Conservation (phyloP, 345 rosid genomes). For the Alliaria petiolata region DNA sequence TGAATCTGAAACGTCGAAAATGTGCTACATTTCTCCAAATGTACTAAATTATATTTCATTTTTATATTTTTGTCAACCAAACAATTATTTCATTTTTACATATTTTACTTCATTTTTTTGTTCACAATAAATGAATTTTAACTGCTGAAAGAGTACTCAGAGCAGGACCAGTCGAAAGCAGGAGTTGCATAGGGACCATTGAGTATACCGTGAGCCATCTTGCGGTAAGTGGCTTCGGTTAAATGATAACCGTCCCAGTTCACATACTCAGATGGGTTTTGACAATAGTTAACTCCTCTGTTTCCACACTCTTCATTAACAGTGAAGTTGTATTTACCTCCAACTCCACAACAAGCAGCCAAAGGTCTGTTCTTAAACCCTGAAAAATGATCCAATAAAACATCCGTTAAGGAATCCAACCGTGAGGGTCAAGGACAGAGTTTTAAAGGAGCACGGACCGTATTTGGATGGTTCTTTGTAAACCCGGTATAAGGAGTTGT, state of each 20-base stretch:
- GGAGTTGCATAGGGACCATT: constrained; percentile 29
- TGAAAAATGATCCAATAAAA: neutral
- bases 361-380: constrained; percentile 30
- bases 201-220: constrained; percentile 19
- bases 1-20: too few relatives aligned
- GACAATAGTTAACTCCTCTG: constrained; percentile 15
- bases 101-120: too few relatives aligned
- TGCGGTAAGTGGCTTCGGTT: constrained; percentile 21
- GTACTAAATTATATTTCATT: too few relatives aligned
- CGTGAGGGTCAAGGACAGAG: too few relatives aligned
- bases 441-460: too few relatives aligned
- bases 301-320: constrained; percentile 19
- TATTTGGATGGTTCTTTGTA: too few relatives aligned
- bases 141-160: neutral
- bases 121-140: too few relatives aligned
- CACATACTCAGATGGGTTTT: constrained; percentile 34
- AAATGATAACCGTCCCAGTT: constrained; percentile 51
- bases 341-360: constrained; percentile 44
- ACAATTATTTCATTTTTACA: too few relatives aligned
- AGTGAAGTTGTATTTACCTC: constrained; percentile 42
- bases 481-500: too few relatives aligned
- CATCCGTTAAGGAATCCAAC: too few relatives aligned
- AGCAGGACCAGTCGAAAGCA: constrained; percentile 24
- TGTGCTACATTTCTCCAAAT: too few relatives aligned
- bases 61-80: too few relatives aligned